Evolutionary conservation across 257 asterid genomes (phyloP).

Genomic region (Solanum verrucosum): DNA sequence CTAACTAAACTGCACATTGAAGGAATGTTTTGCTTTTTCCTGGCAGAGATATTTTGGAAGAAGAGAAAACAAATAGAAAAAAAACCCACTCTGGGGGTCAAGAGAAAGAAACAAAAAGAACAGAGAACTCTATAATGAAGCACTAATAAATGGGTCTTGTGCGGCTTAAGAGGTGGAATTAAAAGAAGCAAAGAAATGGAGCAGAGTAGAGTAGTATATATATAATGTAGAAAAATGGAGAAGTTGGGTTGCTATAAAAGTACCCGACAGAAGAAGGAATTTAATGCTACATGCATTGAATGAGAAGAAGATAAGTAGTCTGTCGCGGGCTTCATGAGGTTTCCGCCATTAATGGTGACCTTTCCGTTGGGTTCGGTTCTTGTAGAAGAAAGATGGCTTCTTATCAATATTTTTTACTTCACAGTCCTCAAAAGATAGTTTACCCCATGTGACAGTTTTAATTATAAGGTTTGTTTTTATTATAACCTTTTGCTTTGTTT

Average conservation of each 20-base stretch:
- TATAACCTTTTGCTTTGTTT: fast-evolving
- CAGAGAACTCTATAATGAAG: background rate
- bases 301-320: background rate
- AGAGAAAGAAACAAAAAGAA: background rate
- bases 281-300: background rate
- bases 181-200: background rate
- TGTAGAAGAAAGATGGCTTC: background rate
- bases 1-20: background rate
- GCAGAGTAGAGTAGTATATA: background rate
- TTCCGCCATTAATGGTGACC: background rate
- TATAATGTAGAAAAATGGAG: background rate
- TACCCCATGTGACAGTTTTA: background rate
- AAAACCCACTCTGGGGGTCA: background rate
- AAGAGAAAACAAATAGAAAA: background rate
- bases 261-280: background rate
- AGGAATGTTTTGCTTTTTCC: background rate
- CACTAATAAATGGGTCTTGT: background rate
- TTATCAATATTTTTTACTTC: background rate
- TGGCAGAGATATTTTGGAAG: background rate
- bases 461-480: background rate
- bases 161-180: background rate
- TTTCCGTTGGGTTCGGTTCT: background rate
- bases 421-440: background rate
- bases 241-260: background rate
- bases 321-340: background rate